Evolutionary conservation across 31 red algal genomes (phyloP).

Genomic region (Odonthalia washingtoniensis): DNA sequence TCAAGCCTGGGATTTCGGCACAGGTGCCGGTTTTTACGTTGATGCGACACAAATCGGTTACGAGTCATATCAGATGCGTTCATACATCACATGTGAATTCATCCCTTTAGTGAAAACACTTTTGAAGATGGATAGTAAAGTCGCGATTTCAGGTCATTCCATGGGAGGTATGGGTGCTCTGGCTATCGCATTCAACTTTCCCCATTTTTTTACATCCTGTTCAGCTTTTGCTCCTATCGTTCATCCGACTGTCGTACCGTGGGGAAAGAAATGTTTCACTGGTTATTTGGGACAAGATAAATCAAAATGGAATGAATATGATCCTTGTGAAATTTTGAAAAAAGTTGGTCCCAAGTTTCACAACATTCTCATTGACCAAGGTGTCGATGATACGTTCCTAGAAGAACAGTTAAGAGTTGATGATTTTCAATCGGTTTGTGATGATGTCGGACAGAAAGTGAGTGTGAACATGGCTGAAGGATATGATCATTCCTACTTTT

Average conservation of each 20-base stretch:
- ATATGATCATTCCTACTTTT: slow-evolving; percentile 97
- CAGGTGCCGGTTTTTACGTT: slow-evolving; percentile 95
- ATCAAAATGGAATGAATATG: slow-evolving; percentile 66
- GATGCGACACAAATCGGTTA: slow-evolving; percentile 73
- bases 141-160: slow-evolving; percentile 88
- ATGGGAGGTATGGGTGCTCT: slow-evolving; percentile 97
- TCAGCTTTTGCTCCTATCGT: slow-evolving; percentile 94
- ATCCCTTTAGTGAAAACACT: slow-evolving; percentile 20
- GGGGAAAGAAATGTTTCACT: slow-evolving; percentile 85
- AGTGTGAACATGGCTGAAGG: slow-evolving; percentile 71
- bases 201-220: slow-evolving; percentile 60
- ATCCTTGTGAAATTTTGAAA: slow-evolving; percentile 68
- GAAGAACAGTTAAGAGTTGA: slow-evolving; percentile 75
- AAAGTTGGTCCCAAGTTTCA: slow-evolving; percentile 17
- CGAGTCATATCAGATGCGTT: slow-evolving; percentile 82
- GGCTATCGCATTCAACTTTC: slow-evolving; percentile 61
- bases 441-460: slow-evolving; percentile 76
- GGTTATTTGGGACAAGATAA: slow-evolving; percentile 71
- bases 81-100: slow-evolving; percentile 57
- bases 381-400: slow-evolving; percentile 81
- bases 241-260: slow-evolving; percentile 78
- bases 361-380: slow-evolving; percentile 91
- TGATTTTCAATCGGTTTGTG: slow-evolving; percentile 75
- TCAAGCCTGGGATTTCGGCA: slow-evolving; percentile 92
- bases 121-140: neutral